Base-by-base conservation (phyloP, 306 rosid genomes). In the Castanospermum australe region DNA sequence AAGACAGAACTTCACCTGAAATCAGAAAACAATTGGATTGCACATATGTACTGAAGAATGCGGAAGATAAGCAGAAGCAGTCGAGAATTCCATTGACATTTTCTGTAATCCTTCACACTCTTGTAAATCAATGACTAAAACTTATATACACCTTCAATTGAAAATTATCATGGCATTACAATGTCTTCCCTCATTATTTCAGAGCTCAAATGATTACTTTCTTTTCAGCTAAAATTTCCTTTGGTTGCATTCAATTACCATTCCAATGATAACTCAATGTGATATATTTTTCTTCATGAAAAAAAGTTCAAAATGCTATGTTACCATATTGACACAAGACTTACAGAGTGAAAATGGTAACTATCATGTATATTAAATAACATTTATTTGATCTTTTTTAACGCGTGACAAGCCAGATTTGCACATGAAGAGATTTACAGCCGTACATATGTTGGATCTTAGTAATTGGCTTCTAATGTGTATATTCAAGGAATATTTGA, bases 131-230 rank as follows among this genome's bases (percentile, higher is more conserved):
- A n/a, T n/a, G n/a, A n/a, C n/a, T n/a, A n/a, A n/a, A n/a, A n/a
- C n/a, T n/a, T n/a, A n/a, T n/a, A n/a, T n/a, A n/a, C n/a, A n/a
- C n/a, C n/a, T n/a, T n/a, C n/a, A n/a, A n/a, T n/a, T n/a, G n/a
- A n/a, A n/a, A n/a, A n/a, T n/a, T n/a, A n/a, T 79, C 61, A 75
- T 62, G 56, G 74, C 17, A 17, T n/a, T 30, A 79, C 63, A 47
- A 20, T 44, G 55, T 45, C 21, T 74, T 71, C 63, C 77, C 64
- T 62, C 38, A 30, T 52, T 50, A 76, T 22, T 69, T 35, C 42
- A 42, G 25, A 51, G 21, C 63, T 42, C 81, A 79, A 68, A 67
- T 54, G 33, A 42, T 10, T 71, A 42, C 30, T 32, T 77, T 36
- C 33, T 22, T 59, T 64, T 44, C 42, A 62, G 64, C 56, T 55